These are phyloP conservation scores for Phytophthora syringae DNA, from an alignment of 352 stramenopile genomes.

Conservation along the genomic window DNA sequence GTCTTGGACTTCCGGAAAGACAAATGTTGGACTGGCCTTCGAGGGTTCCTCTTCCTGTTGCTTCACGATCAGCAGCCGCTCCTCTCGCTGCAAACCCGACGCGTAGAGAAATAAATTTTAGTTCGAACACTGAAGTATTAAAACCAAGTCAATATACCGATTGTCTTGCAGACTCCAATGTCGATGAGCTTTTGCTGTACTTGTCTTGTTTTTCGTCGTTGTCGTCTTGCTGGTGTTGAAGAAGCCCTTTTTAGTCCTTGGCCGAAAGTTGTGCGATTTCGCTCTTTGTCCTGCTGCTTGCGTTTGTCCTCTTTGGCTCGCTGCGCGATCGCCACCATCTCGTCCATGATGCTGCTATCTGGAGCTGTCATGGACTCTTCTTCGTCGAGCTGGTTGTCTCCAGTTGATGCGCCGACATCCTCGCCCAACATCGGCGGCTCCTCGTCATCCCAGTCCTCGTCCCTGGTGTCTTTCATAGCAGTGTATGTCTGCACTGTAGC, in stretches of 20 bases:
- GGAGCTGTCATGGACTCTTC: slow-evolving; percentile 4
- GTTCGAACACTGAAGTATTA: neutral
- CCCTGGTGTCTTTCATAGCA: slow-evolving; percentile 15
- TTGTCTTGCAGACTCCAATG: slow-evolving; percentile 15
- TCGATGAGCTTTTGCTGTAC: slow-evolving; percentile 1
- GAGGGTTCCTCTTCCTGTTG: slow-evolving; percentile 25
- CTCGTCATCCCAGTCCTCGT: slow-evolving; percentile 40
- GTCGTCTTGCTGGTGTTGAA: slow-evolving; percentile 42
- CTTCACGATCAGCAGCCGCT: slow-evolving; percentile 45
- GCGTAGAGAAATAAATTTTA: slow-evolving; percentile 16
- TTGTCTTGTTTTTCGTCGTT: slow-evolving; percentile 16
- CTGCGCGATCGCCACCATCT: slow-evolving; percentile 69
- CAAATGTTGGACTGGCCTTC: slow-evolving; percentile 35
- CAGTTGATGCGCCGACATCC: slow-evolving; percentile 10
- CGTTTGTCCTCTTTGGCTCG: slow-evolving; percentile 60
- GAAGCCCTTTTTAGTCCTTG: slow-evolving; percentile 79
- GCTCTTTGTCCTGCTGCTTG: slow-evolving; percentile 49
- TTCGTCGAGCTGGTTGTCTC: slow-evolving; percentile 44
- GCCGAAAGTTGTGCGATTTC: slow-evolving; percentile 59
- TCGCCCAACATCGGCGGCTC: slow-evolving; percentile 57
- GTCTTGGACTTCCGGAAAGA: slow-evolving; percentile 81
- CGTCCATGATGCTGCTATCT: slow-evolving; percentile 71
- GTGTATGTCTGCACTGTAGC: neutral
- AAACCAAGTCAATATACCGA: slow-evolving; percentile 7
- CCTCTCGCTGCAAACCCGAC: slow-evolving; percentile 44